Evolutionary conservation across 768 basidiomycete species (phyloP), one percentile per base, ranked within the genome.

Genomic region (Russula olivacea): DNA sequence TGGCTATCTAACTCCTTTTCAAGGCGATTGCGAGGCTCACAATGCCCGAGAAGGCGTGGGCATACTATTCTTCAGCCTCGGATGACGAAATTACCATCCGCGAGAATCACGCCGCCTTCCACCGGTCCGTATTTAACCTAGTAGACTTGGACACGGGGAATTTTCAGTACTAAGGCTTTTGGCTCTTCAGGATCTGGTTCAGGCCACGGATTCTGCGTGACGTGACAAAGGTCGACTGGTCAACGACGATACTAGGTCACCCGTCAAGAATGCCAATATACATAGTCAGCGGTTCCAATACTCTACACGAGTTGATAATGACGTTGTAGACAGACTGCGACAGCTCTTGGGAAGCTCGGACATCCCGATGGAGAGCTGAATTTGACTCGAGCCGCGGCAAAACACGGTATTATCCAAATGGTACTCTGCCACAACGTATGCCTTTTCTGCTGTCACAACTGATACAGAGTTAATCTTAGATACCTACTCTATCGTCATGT

Each of bases 321-420:
- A 59, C 40, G 10, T 43, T 19, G 7, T 11, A 11, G 9, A 10
- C 38, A 86, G 78, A 81, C 86, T n/a, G 92, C 92, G 0, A 93
- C 93, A 5, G 92, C 90, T 3, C 80, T 93, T 3, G 92, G 94
- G 60, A 98, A 96, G 76, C 85, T 99, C 1, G 93, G 96, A 2
- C 94, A 98, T 71, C 93, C 94, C 0, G 92, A 97, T 63, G 96
- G 96, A 10, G 96, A 98, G 76, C 79, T 96, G 21, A 92, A 88
- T 69, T 73, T 98, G 28, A 98, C 96, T 1, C 80, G 87, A 68
- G 94, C 93, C 0, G 96, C 92, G 0, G 93, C 83, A 0, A 90
- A 90, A 70, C 84, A 86, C 63, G 82, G 81, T 10, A 74, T 89
- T 53, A 89, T 89, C 55, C 88, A 89, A 66, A 89, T 89, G 88